A percentile compares a stretch with the other conserved stretches of the same genome.
phyloP scores from a whole-genome alignment of 148 eudicot species.

The Salicornia ramosissima region DNA sequence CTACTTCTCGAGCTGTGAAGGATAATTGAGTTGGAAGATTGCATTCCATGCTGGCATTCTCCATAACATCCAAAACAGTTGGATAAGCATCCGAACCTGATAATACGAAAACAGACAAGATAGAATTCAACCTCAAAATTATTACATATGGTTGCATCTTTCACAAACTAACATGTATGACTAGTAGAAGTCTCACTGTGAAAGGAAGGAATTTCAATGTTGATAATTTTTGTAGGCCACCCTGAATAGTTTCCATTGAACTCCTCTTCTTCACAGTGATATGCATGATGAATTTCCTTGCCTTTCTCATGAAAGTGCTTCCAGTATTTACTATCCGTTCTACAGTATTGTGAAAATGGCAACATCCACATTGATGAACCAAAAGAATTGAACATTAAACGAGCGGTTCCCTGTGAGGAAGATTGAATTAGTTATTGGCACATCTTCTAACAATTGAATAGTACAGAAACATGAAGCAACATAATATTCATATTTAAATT shows the following conservation, averaged over 20 bases:
- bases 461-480: not conserved
- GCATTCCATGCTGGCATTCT: constrained; percentile 65
- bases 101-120: constrained; percentile 8
- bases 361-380: constrained; percentile 92
- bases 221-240: constrained; percentile 85
- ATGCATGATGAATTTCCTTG: constrained; percentile 46
- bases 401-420: constrained; percentile 87
- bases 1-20: constrained; percentile 79
- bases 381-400: constrained; percentile 92
- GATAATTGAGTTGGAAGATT: constrained; percentile 81
- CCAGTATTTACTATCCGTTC: constrained; percentile 54
- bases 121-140: not conserved
- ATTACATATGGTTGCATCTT: not conserved
- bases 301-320: constrained; percentile 57
- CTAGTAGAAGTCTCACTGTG: constrained; percentile 37
- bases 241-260: constrained; percentile 69
- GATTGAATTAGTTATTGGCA: constrained; percentile 27
- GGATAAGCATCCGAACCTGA: constrained; percentile 74
- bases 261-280: constrained; percentile 67
- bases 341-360: constrained; percentile 85
- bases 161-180: constrained; percentile 8
- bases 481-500: not conserved
- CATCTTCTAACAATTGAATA: not conserved
- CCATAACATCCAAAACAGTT: constrained; percentile 42
- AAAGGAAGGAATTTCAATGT: constrained; percentile 76